Base-by-base conservation (phyloP, 2,329 filamentous ascomycete species). In the Aspergillus persii region DNA sequence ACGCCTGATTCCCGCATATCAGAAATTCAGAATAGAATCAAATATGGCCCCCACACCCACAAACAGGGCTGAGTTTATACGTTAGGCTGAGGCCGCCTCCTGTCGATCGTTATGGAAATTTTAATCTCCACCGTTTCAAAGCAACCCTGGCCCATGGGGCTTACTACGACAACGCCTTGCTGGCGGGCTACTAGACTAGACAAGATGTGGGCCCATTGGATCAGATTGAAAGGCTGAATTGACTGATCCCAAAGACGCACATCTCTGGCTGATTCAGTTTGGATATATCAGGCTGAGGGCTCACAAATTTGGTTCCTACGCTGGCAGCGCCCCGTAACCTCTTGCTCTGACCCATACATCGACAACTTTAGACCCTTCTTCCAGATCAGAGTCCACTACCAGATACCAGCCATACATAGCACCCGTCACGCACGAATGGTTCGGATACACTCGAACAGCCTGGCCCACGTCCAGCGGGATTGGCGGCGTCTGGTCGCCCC, bases 401-500 rank as follows among this genome's bases (percentile, higher is more conserved):
- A 92, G 77, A 75, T 92, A 95, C 81, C 86, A 91, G 1, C 83
- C 86, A 75, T 88, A 90, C 30, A 85, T 84, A 0, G 86, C 87
- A 0, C 89, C 87, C 1, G 90, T 84, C 65, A 94, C 88, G 71
- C 91, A 95, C 39, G 90, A 86, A 76, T 95, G 91, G 67, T 94
- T 94, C 0, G 90, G 90, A 86, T 88, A 93, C 7, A 94, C 77
- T 58, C 86, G 80, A 29, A 93, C 75, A 68, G 86, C 85, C 69
- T 91, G 84, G 0, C 90, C 90, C 33, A 91, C 78, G 2, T 73
- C 63, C 58, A 91, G 69, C 50, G 76, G 69, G 51, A 82, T 74
- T n/a, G 78, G 70, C 15, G 78, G 72, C 30, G 64, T 64, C 1
- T 70, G 56, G 0, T 80, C 81, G 44, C 79, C 9, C 1, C 26